Base-by-base conservation (phyloP, 495 filamentous ascomycete genomes). In the Glutinoglossum americanum region DNA sequence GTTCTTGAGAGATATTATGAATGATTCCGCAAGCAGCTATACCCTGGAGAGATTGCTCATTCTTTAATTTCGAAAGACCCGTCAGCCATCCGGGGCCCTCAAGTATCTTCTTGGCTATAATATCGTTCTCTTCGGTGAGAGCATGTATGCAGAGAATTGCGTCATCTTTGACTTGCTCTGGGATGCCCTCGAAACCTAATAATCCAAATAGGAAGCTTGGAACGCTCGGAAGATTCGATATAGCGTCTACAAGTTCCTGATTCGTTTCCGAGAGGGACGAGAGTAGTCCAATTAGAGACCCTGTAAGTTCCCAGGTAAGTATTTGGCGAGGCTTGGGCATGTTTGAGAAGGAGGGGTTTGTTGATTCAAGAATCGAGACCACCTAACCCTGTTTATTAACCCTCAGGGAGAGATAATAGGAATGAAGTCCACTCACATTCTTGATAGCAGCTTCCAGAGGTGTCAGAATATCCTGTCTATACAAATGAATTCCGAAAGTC, bases 401-500 rank as follows among this genome's bases (percentile, higher is more conserved):
- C 32, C 25, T 13, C 32, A 55, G 32, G 30, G 57, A 61, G 47
- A 33, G 27, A 53, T 41, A 17, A 37, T 8, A 53, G 23, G 25
- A 13, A 5, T 13, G 4, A 45, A 44, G 37, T 61, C 45, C 57
- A 55, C 72, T 66, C 65, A 81, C 76, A 57, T 69, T 71, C 51
- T 71, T 66, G 19, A 72, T 66, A 47, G 73, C 74, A 65, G 73
- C 71, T 51, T 72, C 68, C 51, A 77, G 69, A 19, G 79, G 75
- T 21, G 76, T 76, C 41, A 81, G 59, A 23, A 79, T 64, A 63
- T 80, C 78, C 33, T 75, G 67, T 54, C 80, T 66, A 59, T 72
- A 81, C 56, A 82, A 63, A 57, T 81, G 76, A n/a, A 82, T 67
- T 57, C 76, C 77, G 51, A 82, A 80, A 58, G 79, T 77, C 7